Base-by-base conservation (phyloP, 805 yeast genomes). In the Wickerhamiella vanderwaltii region DNA sequence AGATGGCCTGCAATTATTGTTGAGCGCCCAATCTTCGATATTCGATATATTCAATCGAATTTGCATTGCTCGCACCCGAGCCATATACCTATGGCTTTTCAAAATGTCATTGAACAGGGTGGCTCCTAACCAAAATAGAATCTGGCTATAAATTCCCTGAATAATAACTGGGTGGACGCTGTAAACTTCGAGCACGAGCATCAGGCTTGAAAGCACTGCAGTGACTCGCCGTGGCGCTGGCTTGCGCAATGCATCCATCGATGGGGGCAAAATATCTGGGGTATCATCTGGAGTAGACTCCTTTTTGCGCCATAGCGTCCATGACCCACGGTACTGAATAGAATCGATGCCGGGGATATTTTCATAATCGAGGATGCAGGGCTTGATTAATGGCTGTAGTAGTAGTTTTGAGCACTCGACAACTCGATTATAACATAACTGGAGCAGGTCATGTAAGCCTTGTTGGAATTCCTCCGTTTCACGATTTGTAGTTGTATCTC, bases 11-110 rank as follows among this genome's bases (percentile, higher is more conserved):
- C 71, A 64, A 52, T 76, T 74, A 50, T 77, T 79, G 5, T 73
- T 67, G 46, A 94, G 72, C 23, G 88, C 71, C 99, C 99, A 91
- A 55, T 91, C 95, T 59, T 91, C 96, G 33, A 91, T 62, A 4
- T 81, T 72, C 0, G 95, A 85, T 7, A 91, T 54, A 52, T 91
- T 91, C 42, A 91, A 69, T 43, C 96, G 67, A 35, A 91, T 78
- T 56, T 91, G 97, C 60, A 91, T 75, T 0, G 96, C 97, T 47
- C 78, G 73, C 0, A 84, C 71, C 45, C 99, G 71, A 1, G 94
- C 74, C 38, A 81, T 67, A 50, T 79, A 79, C 51, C 73, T 80
- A 23, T 80, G 74, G 47, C 73, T 76, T 16, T 74, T 66, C 40
- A 87, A 57, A 17, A 86, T 67, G 38, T 77, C 67, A 58, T 88